Evolutionary conservation across 2,329 filamentous ascomycete genomes (phyloP).

Genomic region (Colletotrichum lindemuthianum): DNA sequence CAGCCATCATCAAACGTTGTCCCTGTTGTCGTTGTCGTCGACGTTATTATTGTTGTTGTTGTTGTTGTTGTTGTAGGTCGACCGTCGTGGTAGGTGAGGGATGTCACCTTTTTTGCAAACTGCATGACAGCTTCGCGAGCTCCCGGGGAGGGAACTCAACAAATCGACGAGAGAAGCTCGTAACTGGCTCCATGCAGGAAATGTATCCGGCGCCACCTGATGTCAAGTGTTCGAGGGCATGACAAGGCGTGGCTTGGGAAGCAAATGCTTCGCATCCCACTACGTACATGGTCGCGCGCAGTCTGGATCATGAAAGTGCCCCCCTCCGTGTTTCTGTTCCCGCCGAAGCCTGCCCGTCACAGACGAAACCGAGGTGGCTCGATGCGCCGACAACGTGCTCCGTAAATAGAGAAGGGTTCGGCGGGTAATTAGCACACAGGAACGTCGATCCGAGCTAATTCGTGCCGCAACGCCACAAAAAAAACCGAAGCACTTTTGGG

Average conservation of each 20-base stretch:
- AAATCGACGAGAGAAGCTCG: no score
- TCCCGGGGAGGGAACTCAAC: no score
- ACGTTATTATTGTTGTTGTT: no score
- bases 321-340: no score
- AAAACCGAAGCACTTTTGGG: constrained; percentile 13
- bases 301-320: no score
- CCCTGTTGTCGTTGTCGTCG: no score
- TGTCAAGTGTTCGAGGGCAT: constrained; percentile 24
- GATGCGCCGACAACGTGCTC: constrained; percentile 27
- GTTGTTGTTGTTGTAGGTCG: no score
- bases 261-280: not conserved
- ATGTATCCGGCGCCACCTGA: constrained; percentile 23
- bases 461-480: constrained; percentile 26
- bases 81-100: no score
- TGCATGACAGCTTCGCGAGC: no score
- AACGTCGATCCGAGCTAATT: constrained; percentile 33
- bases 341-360: no score
- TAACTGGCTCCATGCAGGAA: not conserved
- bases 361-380: not conserved
- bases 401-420: constrained; percentile 28
- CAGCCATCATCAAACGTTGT: no score
- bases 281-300: not conserved
- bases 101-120: no score
- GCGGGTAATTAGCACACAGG: constrained; percentile 24
- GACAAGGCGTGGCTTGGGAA: not conserved